These are phyloP conservation scores for Aschersonia sp. DNA, from an alignment of 2,329 filamentous ascomycete species.

Conservation along the genomic window DNA sequence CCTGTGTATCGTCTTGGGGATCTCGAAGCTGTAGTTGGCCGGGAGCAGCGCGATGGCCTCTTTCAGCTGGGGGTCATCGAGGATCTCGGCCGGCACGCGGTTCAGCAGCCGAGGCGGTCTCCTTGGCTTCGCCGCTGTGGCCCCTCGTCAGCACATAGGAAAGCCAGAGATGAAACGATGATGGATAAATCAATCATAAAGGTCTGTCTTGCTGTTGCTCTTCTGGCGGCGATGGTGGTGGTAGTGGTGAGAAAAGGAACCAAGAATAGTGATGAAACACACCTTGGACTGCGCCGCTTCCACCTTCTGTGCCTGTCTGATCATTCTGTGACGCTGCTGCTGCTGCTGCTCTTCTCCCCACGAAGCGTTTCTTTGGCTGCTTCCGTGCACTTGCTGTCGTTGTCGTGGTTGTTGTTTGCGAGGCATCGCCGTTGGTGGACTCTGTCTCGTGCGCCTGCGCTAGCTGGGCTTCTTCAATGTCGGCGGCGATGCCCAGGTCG, in stretches of 20 bases:
- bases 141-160: no score
- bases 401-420: slow-evolving; percentile 1
- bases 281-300: slow-evolving; percentile 33
- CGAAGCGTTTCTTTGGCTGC: slow-evolving; percentile 83
- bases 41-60: slow-evolving; percentile 77
- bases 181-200: no score
- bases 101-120: slow-evolving; percentile 72
- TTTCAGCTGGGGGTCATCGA: slow-evolving; percentile 73
- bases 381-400: slow-evolving; percentile 22
- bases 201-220: no score
- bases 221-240: neutral
- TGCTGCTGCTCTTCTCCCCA: slow-evolving; percentile 60
- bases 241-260: neutral
- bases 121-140: slow-evolving; percentile 52
- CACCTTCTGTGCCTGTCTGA: slow-evolving; percentile 9
- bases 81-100: slow-evolving; percentile 75
- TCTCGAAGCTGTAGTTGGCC: slow-evolving; percentile 95
- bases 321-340: slow-evolving; percentile 37
- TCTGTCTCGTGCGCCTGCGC: slow-evolving; percentile 12
- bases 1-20: slow-evolving; percentile 93
- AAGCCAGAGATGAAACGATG: no score
- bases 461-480: slow-evolving; percentile 39
- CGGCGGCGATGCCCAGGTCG: slow-evolving; percentile 54
- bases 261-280: slow-evolving; percentile 11
- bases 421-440: neutral